Percentiles rank a stretch among this genome's conserved stretches.
phyloP scores from a whole-genome alignment of 2,329 filamentous ascomycete genomes.

The Botrytis sinoallii region DNA sequence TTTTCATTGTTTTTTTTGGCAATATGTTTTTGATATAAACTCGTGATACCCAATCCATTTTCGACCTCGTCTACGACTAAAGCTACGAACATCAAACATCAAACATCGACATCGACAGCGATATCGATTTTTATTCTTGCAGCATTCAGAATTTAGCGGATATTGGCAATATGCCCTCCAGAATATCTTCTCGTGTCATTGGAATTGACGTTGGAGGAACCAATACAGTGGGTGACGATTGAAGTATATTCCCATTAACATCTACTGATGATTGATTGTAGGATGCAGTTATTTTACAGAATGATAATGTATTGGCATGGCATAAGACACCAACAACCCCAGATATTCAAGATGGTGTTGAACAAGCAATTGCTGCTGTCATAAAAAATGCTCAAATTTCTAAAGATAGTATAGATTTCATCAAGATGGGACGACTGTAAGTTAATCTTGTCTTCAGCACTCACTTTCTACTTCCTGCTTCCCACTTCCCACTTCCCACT shows the following conservation, averaged over 20 bases:
- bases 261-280: conserved; percentile 15
- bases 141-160: neutral
- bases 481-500: neutral
- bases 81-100: neutral
- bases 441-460: conserved; percentile 4
- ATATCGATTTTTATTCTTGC: neutral
- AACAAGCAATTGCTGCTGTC: conserved; percentile 45
- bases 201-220: conserved; percentile 58
- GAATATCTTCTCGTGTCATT: conserved; percentile 31
- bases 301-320: conserved; percentile 39
- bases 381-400: conserved; percentile 41
- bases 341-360: conserved; percentile 51
- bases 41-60: neutral
- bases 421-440: conserved; percentile 46
- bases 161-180: conserved; percentile 25
- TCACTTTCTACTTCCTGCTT: neutral
- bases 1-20: neutral
- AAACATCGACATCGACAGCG: neutral
- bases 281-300: conserved; percentile 31
- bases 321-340: conserved; percentile 49
- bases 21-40: neutral
- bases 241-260: neutral
- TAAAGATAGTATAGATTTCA: conserved; percentile 43
- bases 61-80: neutral
- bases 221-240: conserved; percentile 42